Evolutionary conservation across 1,284 basidiomycete genomes (phyloP), one percentile per base, ranked within the genome.

Genomic region (Trametes polyzona): DNA sequence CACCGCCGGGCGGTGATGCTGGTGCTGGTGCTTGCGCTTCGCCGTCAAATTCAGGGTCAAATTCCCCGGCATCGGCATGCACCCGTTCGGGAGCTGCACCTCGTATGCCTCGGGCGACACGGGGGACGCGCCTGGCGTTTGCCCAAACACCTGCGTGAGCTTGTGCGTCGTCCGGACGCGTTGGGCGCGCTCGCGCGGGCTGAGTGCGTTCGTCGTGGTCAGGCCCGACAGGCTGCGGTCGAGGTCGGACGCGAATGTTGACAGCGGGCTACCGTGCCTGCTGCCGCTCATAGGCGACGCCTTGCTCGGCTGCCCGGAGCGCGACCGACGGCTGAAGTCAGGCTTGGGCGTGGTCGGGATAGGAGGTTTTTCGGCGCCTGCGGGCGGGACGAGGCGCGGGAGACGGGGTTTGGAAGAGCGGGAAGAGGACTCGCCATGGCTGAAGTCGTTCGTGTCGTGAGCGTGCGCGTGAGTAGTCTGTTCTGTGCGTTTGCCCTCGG

Each of bases 111-210:
- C 58, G 12, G 58, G 60, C 32, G 68, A 52, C 12, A 62, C 57
- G 35, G 59, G 59, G 24, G 65, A 57, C 16, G 62, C 65, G 27
- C 75, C 79, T 0, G 86, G 87, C 0, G 78, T 81, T 69, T 84
- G 79, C 24, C 93, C 93, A 47, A 95, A 86, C 17, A 94, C 73
- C 64, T 88, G 86, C 24, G 90, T 83, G 37, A 95, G 79, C 72
- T 95, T 95, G 65, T 86, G 83, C 29, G 86, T 83, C 62, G 87
- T 86, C 48, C 84, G 79, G 23, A 93, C 75, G 49, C 90, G 83
- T 37, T 90, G 86, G 0, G 87, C 82, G 21, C 91, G 87, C 63
- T 91, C 86, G 21, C 81, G 78, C 10, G 86, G 74, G 56, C 79
- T 77, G 35, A 93, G 83, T 55, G 80, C 74, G 69, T 92, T 92